Evolutionary conservation across 1,284 basidiomycete genomes (phyloP), one percentile per base, ranked within the genome.

Genomic region (Cystobasidium pallidum): DNA sequence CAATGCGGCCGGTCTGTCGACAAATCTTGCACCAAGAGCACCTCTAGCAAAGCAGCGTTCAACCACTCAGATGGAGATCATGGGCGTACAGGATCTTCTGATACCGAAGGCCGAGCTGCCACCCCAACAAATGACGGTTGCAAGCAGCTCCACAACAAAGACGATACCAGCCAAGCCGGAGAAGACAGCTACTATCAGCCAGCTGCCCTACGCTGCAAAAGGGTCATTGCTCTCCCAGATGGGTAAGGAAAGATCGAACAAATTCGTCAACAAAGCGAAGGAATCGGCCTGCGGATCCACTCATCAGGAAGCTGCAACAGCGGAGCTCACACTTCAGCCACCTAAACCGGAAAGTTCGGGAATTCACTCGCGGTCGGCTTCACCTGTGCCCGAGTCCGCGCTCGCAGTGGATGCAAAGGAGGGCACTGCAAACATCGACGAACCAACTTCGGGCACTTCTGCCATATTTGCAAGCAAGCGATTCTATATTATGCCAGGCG

Each of bases 31-130:
- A 10, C 24, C 49, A 8, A 43, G 52, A 58, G 26, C 39, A 15
- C 34, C 52, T 2, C 17, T 67, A 15, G 45, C 47, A 17, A 57
- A 43, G 34, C 43, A 30, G 36, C 51, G 54, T 21, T 67, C 66
- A 21, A 32, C 55, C 8, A 43, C 66, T 10, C 34, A 67, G 15
- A 26, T 58, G 28, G 67, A 70, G 43, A 26, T 70, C 32, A n/a
- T 36, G 28, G 55, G 67, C 24, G 67, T 70, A 17, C 67, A 70
- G 36, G 47, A 62, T 15, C 45, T 70, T n/a, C 55, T 55, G 17
- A n/a, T 13, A 10, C 19, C 55, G 26, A 51, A 49, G n/a, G 7
- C 11, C 4, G 47, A 36, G 4, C 19, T 30, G 24, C 58, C 34
- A 8, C 24, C 7, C 8, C 30, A 28, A 36, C 6, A 28, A 19